Conservation (phyloP, 257 asterid genomes). For the Plantago major region DNA sequence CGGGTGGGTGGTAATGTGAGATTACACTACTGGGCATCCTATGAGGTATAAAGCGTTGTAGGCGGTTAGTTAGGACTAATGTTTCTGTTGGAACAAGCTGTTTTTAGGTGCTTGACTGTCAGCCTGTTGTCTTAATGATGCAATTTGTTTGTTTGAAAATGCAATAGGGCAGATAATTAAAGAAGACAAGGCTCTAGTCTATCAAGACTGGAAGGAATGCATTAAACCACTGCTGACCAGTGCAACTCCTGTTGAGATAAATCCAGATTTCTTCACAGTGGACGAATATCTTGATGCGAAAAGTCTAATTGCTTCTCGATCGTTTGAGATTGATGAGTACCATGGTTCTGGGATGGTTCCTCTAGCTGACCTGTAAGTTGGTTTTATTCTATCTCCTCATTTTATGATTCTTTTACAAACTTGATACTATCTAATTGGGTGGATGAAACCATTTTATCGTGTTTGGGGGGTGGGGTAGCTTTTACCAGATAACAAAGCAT, state of each 20-base stretch:
- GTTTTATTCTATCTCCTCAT: not conserved
- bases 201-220: constrained; percentile 83
- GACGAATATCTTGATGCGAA: constrained; percentile 70
- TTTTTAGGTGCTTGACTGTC: not conserved
- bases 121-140: not conserved
- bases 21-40: too few species aligned
- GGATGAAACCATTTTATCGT: not conserved
- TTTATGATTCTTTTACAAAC: not conserved
- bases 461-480: not conserved
- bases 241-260: constrained; percentile 38
- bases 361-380: constrained; percentile 90
- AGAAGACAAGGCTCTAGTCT: constrained; percentile 69
- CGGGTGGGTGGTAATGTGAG: too few species aligned
- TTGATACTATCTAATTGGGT: not conserved
- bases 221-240: constrained; percentile 57
- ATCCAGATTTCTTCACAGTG: constrained; percentile 51
- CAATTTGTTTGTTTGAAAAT: constrained; percentile 20
- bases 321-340: constrained; percentile 74
- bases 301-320: constrained; percentile 79
- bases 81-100: too few species aligned
- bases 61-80: too few species aligned
- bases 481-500: not conserved
- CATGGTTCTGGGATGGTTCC: constrained; percentile 96
- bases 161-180: constrained; percentile 53
- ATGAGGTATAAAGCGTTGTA: too few species aligned